phyloP scores from a whole-genome alignment of 805 yeast species.

The Cyberlindnera mississippiensis region DNA sequence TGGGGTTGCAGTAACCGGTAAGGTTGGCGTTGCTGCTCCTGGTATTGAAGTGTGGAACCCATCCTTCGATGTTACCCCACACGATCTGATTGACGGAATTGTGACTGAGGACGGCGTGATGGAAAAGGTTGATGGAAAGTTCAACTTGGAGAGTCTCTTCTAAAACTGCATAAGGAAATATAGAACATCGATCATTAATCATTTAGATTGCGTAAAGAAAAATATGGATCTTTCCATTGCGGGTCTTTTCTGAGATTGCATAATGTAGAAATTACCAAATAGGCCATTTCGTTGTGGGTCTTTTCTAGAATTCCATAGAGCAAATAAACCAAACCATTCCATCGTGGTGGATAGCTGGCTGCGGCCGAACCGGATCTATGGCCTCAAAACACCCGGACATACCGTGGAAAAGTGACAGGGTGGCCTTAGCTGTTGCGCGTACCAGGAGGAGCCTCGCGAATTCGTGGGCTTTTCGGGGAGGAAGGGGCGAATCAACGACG shows the following conservation, averaged over 20 bases:
- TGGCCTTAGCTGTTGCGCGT: constrained; percentile 4
- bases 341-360: too few species aligned
- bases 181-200: not conserved
- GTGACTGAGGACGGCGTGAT: constrained; percentile 75
- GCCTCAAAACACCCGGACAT: constrained; percentile 6
- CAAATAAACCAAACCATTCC: too few species aligned
- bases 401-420: constrained; percentile 2
- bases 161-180: not conserved
- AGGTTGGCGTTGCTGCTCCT: constrained; percentile 80
- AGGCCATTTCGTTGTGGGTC: too few species aligned
- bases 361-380: too few species aligned
- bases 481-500: constrained; percentile 16
- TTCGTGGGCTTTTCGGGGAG: constrained; percentile 13
- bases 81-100: constrained; percentile 76
- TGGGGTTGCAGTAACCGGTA: constrained; percentile 36
- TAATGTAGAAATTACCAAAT: too few species aligned
- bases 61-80: constrained; percentile 91
- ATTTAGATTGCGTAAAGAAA: too few species aligned
- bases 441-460: not conserved
- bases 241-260: too few species aligned
- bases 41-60: constrained; percentile 93
- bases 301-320: too few species aligned
- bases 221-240: too few species aligned
- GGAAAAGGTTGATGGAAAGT: constrained; percentile 50
- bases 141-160: constrained; percentile 35